Evolutionary conservation across 2,329 filamentous ascomycete species (phyloP).

Genomic region (Pseudogymnoascus sp.): DNA sequence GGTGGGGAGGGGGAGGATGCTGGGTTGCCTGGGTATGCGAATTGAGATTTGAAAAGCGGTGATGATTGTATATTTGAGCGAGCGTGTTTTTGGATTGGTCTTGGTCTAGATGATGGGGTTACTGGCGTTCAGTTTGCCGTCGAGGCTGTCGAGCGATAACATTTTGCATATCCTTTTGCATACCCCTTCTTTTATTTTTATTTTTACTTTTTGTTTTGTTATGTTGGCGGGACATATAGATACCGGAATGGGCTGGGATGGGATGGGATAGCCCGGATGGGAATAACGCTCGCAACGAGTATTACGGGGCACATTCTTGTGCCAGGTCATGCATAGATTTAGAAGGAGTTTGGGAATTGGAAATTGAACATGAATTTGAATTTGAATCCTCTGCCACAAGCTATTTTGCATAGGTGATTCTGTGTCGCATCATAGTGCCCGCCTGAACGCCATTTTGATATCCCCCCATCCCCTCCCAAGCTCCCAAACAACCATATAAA

Average conservation of each 20-base stretch:
- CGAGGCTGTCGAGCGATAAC: not conserved
- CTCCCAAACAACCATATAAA: not conserved
- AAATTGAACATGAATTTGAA: not conserved
- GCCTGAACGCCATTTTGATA: not conserved
- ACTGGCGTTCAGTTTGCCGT: not conserved
- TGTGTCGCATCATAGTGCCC: not conserved
- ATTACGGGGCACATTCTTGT: not conserved
- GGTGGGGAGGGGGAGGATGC: not conserved
- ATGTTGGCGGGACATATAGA: not conserved
- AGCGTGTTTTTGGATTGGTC: not conserved
- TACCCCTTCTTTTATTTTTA: not conserved
- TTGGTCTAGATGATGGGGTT: not conserved
- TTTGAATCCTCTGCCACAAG: not conserved
- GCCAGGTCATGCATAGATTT: conserved; percentile 5
- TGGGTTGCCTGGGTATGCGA: conserved; percentile 7
- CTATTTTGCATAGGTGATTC: not conserved
- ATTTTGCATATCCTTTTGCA: not conserved
- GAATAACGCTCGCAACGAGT: not conserved
- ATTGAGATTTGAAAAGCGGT: not conserved
- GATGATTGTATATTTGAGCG: not conserved
- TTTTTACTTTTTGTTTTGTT: not conserved
- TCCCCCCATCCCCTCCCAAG: not conserved
- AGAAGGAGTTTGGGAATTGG: conserved; percentile 8
- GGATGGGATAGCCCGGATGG: not conserved
- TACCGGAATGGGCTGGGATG: not conserved